phyloP scores from a whole-genome alignment of 768 basidiomycete genomes.

The Fibroporia radiculosa region DNA sequence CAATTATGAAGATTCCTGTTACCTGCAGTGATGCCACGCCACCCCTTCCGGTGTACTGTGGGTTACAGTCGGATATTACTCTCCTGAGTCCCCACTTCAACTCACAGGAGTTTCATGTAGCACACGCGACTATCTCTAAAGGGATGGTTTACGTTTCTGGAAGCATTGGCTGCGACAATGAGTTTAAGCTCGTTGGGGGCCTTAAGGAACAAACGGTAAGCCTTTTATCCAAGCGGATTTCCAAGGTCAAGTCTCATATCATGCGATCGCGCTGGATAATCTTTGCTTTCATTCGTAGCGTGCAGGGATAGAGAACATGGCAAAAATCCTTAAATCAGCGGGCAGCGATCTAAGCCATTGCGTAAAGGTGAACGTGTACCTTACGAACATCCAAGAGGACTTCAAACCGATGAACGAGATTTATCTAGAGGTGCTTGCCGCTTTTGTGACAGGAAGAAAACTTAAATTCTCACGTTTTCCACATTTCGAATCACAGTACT shows the following conservation, averaged over 20 bases:
- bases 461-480: too few relatives aligned
- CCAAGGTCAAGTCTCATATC: background rate
- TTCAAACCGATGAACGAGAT: constrained; percentile 32
- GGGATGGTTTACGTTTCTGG: constrained; percentile 33
- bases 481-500: constrained; percentile 35
- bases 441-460: background rate
- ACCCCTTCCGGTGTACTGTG: constrained; percentile 28
- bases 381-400: constrained; percentile 30
- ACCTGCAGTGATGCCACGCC: constrained; percentile 24
- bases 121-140: constrained; percentile 30
- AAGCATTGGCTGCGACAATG: constrained; percentile 27
- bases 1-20: constrained; percentile 20
- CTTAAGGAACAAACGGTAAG: constrained; percentile 31
- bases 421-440: constrained; percentile 25
- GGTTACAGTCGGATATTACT: constrained; percentile 3
- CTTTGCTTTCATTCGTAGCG: constrained; percentile 17
- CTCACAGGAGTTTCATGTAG: constrained; percentile 11
- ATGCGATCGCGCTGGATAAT: background rate
- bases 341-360: constrained; percentile 30
- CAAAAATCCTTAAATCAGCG: constrained; percentile 28
- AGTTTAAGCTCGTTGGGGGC: constrained; percentile 28
- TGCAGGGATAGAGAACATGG: constrained; percentile 32
- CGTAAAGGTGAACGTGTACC: constrained; percentile 34
- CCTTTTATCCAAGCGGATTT: background rate
- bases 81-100: background rate